Percentiles rank a stretch among this genome's conserved stretches.
Conservation (phyloP, 805 yeast genomes). For the Ogataea trehaloabstinens region DNA sequence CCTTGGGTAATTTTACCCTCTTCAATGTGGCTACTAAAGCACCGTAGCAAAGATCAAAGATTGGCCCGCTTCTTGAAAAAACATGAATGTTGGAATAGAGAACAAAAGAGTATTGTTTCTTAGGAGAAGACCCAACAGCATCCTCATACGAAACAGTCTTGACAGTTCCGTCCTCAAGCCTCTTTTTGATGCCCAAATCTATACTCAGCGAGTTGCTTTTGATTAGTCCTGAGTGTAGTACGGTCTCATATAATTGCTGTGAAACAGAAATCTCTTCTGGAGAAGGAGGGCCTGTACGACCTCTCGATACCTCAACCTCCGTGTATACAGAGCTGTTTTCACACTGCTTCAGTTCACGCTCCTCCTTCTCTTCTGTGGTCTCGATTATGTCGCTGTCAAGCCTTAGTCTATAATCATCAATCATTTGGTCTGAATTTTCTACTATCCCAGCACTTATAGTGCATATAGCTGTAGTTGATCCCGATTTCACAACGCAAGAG, state of each 20-base stretch:
- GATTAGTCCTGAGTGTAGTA: conserved; percentile 56
- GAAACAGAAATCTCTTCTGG: conserved; percentile 79
- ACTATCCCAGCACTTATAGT: conserved; percentile 66
- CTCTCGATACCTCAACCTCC: conserved; percentile 72
- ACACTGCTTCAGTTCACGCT: conserved; percentile 11
- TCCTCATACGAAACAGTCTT: conserved; percentile 43
- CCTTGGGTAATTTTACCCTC: conserved; percentile 60
- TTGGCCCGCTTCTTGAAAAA: conserved; percentile 78
- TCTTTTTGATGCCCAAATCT: conserved; percentile 49
- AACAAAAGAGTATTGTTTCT: conserved; percentile 52
- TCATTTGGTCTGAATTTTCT: conserved; percentile 47
- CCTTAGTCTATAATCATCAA: conserved; percentile 41
- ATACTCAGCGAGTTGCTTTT: conserved; percentile 52
- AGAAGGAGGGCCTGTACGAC: conserved; percentile 76
- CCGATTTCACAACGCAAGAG: conserved; percentile 65
- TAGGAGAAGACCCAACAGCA: conserved; percentile 13
- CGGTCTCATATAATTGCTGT: conserved; percentile 59
- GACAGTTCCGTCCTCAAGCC: conserved; percentile 48
- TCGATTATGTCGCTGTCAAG: conserved; percentile 37
- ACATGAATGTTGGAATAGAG: conserved; percentile 73
- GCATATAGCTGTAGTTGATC: conserved; percentile 72
- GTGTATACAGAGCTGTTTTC: conserved; percentile 56
- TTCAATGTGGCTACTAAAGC: conserved; percentile 63
- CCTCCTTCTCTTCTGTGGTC: conserved; percentile 10
- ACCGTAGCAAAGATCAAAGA: conserved; percentile 73